Percentiles rank a stretch among this genome's conserved stretches.
These are phyloP conservation scores for Crotalaria pallida DNA, from an alignment of 306 rosid genomes.

Conservation along the genomic window DNA sequence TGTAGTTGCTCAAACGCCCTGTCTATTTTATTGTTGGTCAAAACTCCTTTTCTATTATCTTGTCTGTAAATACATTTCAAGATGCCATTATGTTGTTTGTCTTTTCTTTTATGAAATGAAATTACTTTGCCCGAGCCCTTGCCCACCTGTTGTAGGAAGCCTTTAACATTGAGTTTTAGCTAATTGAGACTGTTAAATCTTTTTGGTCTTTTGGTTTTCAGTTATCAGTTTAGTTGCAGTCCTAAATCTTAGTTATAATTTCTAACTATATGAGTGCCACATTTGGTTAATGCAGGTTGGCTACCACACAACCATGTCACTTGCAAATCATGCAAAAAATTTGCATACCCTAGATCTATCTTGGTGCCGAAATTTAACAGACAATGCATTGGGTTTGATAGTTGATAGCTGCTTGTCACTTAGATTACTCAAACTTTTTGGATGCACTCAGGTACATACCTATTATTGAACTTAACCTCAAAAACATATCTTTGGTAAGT, in stretches of 20 bases:
- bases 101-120: background rate
- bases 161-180: background rate
- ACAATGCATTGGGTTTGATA: conserved; percentile 70
- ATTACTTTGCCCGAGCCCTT: background rate
- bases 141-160: background rate
- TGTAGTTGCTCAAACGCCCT: background rate
- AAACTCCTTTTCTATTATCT: background rate
- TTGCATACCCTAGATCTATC: conserved; percentile 75
- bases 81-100: background rate
- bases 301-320: conserved; percentile 58
- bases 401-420: conserved; percentile 75
- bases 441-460: conserved; percentile 77
- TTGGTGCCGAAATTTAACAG: conserved; percentile 79
- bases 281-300: conserved; percentile 58
- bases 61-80: background rate
- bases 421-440: conserved; percentile 63
- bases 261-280: conserved; percentile 18
- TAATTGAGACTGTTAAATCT: conserved; percentile 6
- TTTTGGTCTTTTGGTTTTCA: background rate
- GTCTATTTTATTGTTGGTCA: background rate
- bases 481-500: background rate
- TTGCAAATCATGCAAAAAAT: conserved; percentile 47
- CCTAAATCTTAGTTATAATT: background rate
- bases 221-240: conserved; percentile 1
- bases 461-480: background rate